Conservation (phyloP, 345 rosid species). For the Lagerstroemia speciosa region DNA sequence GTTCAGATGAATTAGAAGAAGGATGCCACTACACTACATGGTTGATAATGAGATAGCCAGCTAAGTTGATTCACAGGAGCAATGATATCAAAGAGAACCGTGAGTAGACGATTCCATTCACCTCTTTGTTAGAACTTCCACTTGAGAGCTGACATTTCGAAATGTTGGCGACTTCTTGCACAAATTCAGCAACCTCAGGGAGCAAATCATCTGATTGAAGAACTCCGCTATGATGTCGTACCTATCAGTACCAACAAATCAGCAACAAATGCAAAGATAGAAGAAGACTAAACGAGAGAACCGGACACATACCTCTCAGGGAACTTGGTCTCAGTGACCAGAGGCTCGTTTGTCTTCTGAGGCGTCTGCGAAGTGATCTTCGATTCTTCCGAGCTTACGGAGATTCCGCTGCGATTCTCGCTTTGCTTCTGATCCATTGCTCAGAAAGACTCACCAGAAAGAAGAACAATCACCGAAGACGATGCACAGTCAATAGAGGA, state of each 20-base stretch:
- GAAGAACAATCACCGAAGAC: too few relatives aligned
- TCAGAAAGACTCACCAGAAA: too few relatives aligned
- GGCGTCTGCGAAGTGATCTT: constrained; percentile 10
- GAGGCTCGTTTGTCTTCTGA: constrained; percentile 10
- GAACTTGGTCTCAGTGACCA: not conserved
- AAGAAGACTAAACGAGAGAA: not conserved
- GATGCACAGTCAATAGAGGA: not conserved
- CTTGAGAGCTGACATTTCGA: constrained; percentile 29
- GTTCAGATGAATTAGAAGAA: too few relatives aligned
- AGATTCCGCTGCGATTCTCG: constrained; percentile 1
- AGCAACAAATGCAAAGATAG: not conserved
- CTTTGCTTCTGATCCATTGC: constrained; percentile 10
- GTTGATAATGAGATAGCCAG: not conserved
- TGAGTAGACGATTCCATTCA: constrained; percentile 1
- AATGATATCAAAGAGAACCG: not conserved
- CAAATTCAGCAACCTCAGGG: constrained; percentile 36
- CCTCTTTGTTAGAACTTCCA: constrained; percentile 37
- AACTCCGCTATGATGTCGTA: constrained; percentile 22
- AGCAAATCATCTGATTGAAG: constrained; percentile 32
- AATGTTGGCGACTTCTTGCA: constrained; percentile 31
- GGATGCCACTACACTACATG: not conserved
- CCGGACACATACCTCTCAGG: not conserved
- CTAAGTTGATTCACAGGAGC: not conserved
- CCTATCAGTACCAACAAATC: constrained; percentile 14
- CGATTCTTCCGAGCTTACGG: not conserved